Percentiles rank a stretch among this genome's conserved stretches.
phyloP scores from a whole-genome alignment of 176 grass and related monocot species.

The Oryza coarctata region DNA sequence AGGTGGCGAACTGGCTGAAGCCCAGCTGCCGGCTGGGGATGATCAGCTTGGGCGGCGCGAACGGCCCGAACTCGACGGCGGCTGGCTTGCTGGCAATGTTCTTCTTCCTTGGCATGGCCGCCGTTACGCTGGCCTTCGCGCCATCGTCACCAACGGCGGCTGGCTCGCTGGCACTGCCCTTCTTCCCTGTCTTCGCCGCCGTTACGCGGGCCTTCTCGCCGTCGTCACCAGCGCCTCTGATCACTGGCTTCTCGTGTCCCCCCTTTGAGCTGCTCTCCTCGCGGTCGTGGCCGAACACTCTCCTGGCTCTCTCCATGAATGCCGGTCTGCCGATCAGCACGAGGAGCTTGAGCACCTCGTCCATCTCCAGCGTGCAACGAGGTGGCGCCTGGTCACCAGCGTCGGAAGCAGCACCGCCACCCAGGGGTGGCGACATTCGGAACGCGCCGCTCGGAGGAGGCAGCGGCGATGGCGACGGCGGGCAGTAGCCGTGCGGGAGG shows the following conservation, averaged over 20 bases:
- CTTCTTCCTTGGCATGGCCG: background rate
- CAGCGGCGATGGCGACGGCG: background rate
- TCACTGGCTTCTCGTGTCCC: background rate
- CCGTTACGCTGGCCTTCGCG: background rate
- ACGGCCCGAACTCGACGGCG: constrained; percentile 9
- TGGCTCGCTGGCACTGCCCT: background rate
- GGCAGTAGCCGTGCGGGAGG: background rate
- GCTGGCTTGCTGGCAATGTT: background rate
- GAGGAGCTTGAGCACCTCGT: constrained; percentile 52
- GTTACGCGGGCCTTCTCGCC: background rate
- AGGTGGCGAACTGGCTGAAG: constrained; percentile 40
- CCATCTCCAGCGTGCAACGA: constrained; percentile 48
- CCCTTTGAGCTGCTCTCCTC: background rate
- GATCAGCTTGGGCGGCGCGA: constrained; percentile 42
- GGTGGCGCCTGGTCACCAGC: background rate
- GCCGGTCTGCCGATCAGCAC: constrained; percentile 31
- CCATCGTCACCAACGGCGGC: background rate
- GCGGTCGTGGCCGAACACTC: background rate
- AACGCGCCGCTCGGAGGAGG: background rate
- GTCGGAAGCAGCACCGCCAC: background rate
- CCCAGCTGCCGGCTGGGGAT: constrained; percentile 34
- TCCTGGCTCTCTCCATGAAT: constrained; percentile 45
- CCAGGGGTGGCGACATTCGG: background rate
- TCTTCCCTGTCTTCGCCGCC: background rate
- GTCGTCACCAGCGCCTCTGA: background rate